phyloP scores from a whole-genome alignment of 768 basidiomycete species.

The Boletus bicolor region DNA sequence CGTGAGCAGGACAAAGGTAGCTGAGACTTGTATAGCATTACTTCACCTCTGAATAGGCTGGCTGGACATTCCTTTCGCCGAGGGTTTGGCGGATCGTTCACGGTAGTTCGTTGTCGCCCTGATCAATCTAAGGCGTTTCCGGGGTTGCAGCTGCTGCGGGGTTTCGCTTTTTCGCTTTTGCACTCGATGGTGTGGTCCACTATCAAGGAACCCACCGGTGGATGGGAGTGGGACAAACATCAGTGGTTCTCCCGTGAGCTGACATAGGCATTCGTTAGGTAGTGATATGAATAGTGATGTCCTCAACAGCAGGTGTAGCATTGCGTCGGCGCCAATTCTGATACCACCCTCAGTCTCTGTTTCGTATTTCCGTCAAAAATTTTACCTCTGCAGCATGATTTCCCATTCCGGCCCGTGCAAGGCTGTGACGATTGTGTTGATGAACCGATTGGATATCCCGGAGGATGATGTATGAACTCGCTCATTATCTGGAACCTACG shows the following conservation, averaged over 20 bases:
- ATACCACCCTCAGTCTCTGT: not conserved
- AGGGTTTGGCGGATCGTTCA: conserved; percentile 3
- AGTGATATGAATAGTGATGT: conserved; percentile 73
- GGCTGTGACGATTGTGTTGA: conserved; percentile 74
- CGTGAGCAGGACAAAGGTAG: conserved; percentile 2
- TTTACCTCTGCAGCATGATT: conserved; percentile 55
- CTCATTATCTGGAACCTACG: conserved; percentile 30
- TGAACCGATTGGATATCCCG: conserved; percentile 55
- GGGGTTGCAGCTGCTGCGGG: conserved; percentile 14
- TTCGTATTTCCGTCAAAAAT: not conserved
- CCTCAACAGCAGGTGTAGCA: conserved; percentile 74
- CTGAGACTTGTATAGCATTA: not conserved
- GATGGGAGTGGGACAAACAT: conserved; percentile 38
- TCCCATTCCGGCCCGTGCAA: conserved; percentile 69
- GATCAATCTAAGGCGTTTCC: conserved; percentile 28
- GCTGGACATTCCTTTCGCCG: conserved; percentile 1
- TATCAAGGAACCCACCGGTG: conserved; percentile 9
- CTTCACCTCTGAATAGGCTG: conserved; percentile 24
- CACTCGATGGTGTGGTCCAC: not conserved
- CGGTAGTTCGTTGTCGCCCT: not conserved
- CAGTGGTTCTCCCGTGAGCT: conserved; percentile 74
- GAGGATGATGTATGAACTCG: conserved; percentile 39
- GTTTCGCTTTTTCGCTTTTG: conserved; percentile 25
- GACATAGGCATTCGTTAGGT: conserved; percentile 82
- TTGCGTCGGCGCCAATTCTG: conserved; percentile 75